phyloP scores from a whole-genome alignment of 331 rosid species.

The Malus hybrid region DNA sequence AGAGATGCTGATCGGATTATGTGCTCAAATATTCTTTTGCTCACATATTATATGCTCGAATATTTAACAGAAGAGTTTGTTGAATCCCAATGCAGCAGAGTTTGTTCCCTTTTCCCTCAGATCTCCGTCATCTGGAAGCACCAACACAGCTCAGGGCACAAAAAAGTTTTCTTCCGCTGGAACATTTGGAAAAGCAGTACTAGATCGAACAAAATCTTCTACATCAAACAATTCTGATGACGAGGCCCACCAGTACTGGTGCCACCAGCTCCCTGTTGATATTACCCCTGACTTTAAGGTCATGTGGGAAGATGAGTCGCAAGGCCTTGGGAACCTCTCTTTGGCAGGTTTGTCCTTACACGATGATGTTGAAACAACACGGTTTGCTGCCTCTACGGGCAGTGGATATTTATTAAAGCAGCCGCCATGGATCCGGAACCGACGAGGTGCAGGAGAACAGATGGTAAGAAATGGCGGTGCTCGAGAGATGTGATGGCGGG shows the following conservation, averaged over 20 bases:
- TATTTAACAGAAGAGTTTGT: too few relatives aligned
- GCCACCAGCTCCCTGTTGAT: constrained; percentile 93
- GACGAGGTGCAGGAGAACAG: too few relatives aligned
- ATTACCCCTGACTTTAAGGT: constrained; percentile 95
- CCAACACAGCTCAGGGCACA: constrained; percentile 37
- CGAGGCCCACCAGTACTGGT: constrained; percentile 87
- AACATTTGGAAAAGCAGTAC: constrained; percentile 67
- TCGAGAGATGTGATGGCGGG: too few relatives aligned
- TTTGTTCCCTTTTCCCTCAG: constrained; percentile 76
- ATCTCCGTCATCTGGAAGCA: constrained; percentile 60
- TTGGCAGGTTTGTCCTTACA: constrained; percentile 62
- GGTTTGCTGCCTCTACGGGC: constrained; percentile 48
- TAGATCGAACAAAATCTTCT: constrained; percentile 78
- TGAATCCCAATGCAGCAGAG: constrained; percentile 99
- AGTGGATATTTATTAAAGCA: constrained; percentile 50
- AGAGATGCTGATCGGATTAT: background rate
- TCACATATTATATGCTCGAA: too few relatives aligned
- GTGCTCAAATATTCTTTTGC: constrained; percentile 14
- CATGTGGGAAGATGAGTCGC: constrained; percentile 72
- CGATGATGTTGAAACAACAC: constrained; percentile 47
- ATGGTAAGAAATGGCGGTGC: too few relatives aligned
- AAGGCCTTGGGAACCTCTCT: constrained; percentile 56
- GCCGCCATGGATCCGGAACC: too few relatives aligned
- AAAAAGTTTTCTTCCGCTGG: constrained; percentile 39
- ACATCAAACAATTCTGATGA: constrained; percentile 79